Conservation (phyloP, 202 grass and related monocot species). For the Schoenoplectus tabernaemontani region DNA sequence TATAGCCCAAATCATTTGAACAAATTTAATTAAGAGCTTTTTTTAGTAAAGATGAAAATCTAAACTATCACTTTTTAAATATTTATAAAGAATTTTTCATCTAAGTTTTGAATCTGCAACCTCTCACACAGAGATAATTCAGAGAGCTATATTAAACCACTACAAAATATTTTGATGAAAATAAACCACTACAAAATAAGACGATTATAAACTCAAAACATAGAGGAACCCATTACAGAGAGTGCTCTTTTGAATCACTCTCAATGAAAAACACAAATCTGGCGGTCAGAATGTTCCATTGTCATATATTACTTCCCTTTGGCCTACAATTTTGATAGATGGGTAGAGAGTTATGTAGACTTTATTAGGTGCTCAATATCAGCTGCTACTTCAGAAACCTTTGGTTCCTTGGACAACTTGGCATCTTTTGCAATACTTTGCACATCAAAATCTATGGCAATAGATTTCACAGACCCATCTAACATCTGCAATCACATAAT, state of each 20-base stretch:
- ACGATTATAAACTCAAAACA: not conserved
- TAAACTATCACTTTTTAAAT: too few relatives aligned
- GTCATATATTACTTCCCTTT: not conserved
- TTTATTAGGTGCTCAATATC: slow-evolving; percentile 72
- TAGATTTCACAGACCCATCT: slow-evolving; percentile 68
- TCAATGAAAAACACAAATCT: not conserved
- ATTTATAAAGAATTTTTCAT: too few relatives aligned
- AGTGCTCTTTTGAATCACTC: not conserved
- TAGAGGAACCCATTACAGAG: not conserved
- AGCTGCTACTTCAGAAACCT: slow-evolving; percentile 69
- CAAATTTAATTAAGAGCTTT: too few relatives aligned
- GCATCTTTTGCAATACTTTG: slow-evolving; percentile 54
- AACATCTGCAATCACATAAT: slow-evolving; percentile 52
- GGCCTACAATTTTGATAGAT: not conserved
- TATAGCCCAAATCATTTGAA: too few relatives aligned
- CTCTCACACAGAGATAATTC: not conserved
- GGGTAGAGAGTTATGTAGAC: slow-evolving; percentile 17
- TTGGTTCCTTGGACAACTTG: slow-evolving; percentile 53
- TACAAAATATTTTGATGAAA: too few relatives aligned
- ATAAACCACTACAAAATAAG: not conserved
- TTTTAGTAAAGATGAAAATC: too few relatives aligned
- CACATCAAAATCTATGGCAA: slow-evolving; percentile 85
- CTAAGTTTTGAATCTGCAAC: too few relatives aligned
- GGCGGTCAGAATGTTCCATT: not conserved
- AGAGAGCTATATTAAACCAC: not conserved